Base-by-base conservation (phyloP, 116 monocot species). In the Thalassia testudinum region DNA sequence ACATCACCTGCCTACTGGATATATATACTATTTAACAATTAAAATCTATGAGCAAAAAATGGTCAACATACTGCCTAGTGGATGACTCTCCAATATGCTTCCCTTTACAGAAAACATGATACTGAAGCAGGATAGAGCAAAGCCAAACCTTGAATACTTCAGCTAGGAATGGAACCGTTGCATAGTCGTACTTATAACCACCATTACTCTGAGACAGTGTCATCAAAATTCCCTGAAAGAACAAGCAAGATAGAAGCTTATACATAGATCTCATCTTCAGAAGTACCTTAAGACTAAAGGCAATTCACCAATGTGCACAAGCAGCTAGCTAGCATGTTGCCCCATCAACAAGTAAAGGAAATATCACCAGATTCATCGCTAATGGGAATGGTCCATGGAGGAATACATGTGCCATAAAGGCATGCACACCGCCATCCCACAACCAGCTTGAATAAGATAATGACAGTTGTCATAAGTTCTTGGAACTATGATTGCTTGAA, bases 181-280 rank as follows among this genome's bases (percentile, higher is more conserved):
- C 95, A 64, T 83, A 88, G 61, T 95, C 82, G 74, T 95, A 95
- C 66, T 59, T 76, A 51, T 95, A 95, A 49, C 74, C 77, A 21
- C 87, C 92, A 72, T 88, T 76, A 50, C 73, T 88, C 62, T 95
- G 95, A 40, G 95, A 95, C 12, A 88, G 76, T 15, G 84, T 88
- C 12, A 89, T 95, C 74, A 95, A 72, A 60, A 95, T 95, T 43
- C 95, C 95, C 95, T 95, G 72, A 16, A 22, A 68, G 23, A 54
- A 20, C 28, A 64, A 70, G 20, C 64, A 62, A 22, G 34, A 17
- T n/a, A 37, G 43, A 0, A 14, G 7, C 40, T 40, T 7, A 8
- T 40, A 40, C 40, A 40, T 8, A 14, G 40, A 40, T 8, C 40
- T 14, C 12, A 13, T 50, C 45, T 10, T 19, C 25, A 12, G 16